Evolutionary conservation across 73 alveolate genomes (phyloP), one percentile per base, ranked within the genome.

Genomic region (Paramecium bursaria): DNA sequence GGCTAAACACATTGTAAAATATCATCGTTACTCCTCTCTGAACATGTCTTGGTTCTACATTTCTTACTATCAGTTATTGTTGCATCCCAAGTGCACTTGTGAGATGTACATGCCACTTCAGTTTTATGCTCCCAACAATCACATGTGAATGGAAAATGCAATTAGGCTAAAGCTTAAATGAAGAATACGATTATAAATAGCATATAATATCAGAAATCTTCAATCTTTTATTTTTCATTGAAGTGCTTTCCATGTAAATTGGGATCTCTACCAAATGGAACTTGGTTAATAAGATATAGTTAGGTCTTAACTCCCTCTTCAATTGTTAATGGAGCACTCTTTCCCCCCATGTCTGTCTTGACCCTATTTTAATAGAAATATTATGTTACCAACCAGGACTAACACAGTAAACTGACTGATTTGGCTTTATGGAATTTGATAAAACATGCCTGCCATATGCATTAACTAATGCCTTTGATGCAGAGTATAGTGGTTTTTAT

Each of bases 291-390:
- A 10, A 67, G 44, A 67, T 13, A 67, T 67, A 25, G 9, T 11
- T 57, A 39, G 0, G 82, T 67, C 0, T 25, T 47, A 14, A 67
- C 55, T 35, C 82, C 82, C 15, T 67, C 82, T 39, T 67, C 82
- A 10, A 67, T 26, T 17, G 10, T 19, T 21, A 53, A 53, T 15
- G 82, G 82, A 1, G 82, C 82, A 5, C 21, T 30, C 10, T 53
- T 33, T 15, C 82, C 82, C 21, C 82, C 82, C 82, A 67, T 67
- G 21, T 67, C 82, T 0, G 82, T 67, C 44, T 67, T 67, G n/a
- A n/a, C n/a, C n/a, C n/a, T n/a, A n/a, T n/a, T n/a, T n/a, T n/a
- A n/a, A n/a, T n/a, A n/a, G n/a, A n/a, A 4, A 67, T 67, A 3
- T 51, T 2, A 51, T n/a, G 23, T 10, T 39, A 11, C 82, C 82